phyloP scores from a whole-genome alignment of 257 asterid genomes.

The Coffea canephora region DNA sequence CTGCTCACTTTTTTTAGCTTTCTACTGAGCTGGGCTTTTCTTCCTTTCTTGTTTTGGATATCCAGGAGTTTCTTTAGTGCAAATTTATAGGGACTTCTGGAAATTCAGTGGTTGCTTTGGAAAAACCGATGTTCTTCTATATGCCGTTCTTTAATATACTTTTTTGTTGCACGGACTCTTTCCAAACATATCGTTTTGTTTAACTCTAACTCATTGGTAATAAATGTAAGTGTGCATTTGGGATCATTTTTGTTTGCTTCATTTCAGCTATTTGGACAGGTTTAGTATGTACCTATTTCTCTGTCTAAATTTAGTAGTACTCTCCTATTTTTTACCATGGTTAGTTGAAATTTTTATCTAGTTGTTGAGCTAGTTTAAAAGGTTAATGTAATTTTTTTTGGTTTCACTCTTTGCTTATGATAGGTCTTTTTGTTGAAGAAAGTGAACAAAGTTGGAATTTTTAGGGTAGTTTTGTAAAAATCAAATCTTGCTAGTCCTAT shows the following conservation, averaged over 20 bases:
- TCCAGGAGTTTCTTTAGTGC: conserved; percentile 20
- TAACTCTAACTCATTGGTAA: conserved; percentile 1
- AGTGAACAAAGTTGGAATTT: not conserved
- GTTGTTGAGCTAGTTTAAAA: not conserved
- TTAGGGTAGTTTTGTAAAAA: conserved; percentile 8
- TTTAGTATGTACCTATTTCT: not conserved
- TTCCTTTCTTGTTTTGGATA: conserved; percentile 16
- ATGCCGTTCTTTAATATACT: conserved; percentile 9
- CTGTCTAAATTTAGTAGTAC: not conserved
- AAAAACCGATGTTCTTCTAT: conserved; percentile 13
- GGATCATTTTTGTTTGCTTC: conserved; percentile 8
- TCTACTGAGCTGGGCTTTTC: conserved; percentile 28
- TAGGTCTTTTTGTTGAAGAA: conserved; percentile 12
- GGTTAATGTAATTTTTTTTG: not conserved
- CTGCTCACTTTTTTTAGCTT: conserved; percentile 15
- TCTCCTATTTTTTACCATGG: not conserved
- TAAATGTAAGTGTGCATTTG: conserved; percentile 4
- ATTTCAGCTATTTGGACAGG: not conserved
- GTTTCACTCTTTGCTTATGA: conserved; percentile 1
- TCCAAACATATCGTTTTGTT: conserved; percentile 11
- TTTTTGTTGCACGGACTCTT: conserved; percentile 12
- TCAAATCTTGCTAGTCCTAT: conserved; percentile 23
- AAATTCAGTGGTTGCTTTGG: conserved; percentile 20
- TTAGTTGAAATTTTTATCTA: not conserved
- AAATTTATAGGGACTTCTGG: conserved; percentile 20